These are phyloP conservation scores for Stephanodiscus minutulus DNA, from an alignment of 108 stramenopile genomes.

Conservation along the genomic window DNA sequence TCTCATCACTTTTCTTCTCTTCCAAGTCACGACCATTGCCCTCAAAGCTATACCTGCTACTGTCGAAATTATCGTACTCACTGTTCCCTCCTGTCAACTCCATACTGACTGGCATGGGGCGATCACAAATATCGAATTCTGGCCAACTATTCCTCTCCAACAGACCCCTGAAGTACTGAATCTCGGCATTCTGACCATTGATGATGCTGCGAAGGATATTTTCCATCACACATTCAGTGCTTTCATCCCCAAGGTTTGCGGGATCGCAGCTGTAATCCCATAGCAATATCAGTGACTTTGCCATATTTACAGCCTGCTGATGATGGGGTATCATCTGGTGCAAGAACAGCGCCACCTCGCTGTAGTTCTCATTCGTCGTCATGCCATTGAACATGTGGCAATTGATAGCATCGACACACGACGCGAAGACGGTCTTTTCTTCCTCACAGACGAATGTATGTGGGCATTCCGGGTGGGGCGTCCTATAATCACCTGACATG, in stretches of 20 bases:
- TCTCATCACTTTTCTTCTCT: not conserved
- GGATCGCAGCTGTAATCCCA: conserved; percentile 40
- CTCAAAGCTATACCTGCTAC: not conserved
- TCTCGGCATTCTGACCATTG: conserved; percentile 80
- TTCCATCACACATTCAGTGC: conserved; percentile 52
- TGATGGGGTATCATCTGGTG: conserved; percentile 95
- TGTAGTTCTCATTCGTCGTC: conserved; percentile 47
- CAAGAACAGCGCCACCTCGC: conserved; percentile 60
- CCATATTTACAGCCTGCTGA: conserved; percentile 93
- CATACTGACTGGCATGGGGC: conserved; percentile 8
- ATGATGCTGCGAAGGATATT: conserved; percentile 64
- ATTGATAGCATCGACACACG: conserved; percentile 70
- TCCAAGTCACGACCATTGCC: no score
- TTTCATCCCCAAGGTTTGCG: conserved; percentile 36
- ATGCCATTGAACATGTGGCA: conserved; percentile 75
- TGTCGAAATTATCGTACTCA: no score
- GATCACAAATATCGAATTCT: conserved; percentile 50
- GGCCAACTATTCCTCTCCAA: conserved; percentile 47
- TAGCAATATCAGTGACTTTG: conserved; percentile 67
- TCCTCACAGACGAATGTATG: conserved; percentile 59
- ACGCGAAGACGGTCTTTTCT: conserved; percentile 28
- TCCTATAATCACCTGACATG: conserved; percentile 38
- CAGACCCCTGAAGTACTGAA: conserved; percentile 72
- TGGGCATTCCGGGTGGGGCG: conserved; percentile 66
- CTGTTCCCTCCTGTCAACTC: no score